Percentiles rank a stretch among this genome's conserved stretches.
Conservation (phyloP, 345 rosid species). For the Eucalyptus albens region DNA sequence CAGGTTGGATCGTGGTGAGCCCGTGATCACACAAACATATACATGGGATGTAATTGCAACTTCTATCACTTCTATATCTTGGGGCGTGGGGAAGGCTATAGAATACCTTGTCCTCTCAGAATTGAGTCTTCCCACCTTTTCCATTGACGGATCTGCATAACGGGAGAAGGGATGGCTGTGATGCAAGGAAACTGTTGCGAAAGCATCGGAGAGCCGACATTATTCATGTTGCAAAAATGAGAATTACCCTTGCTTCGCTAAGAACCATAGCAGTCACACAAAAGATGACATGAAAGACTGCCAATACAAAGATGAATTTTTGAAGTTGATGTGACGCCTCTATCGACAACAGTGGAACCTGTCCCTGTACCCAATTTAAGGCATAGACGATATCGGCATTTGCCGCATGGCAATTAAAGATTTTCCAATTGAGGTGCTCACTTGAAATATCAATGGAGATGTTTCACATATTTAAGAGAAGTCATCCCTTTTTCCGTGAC, state of each 20-base stretch:
- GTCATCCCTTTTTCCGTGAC: not conserved
- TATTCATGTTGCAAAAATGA: not conserved
- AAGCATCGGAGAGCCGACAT: not conserved
- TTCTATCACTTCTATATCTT: not conserved
- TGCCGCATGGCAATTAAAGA: not conserved
- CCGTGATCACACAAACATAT: not conserved
- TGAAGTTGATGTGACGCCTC: constrained; percentile 88
- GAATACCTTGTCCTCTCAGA: not conserved
- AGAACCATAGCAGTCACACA: constrained; percentile 70
- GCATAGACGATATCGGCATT: not conserved
- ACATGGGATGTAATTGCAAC: not conserved
- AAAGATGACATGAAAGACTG: constrained; percentile 67
- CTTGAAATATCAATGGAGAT: not conserved
- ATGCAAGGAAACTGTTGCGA: not conserved
- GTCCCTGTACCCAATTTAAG: constrained; percentile 26
- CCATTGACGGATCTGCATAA: constrained; percentile 62
- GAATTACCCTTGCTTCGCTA: constrained; percentile 56
- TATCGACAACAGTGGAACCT: constrained; percentile 45
- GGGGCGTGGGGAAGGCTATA: not conserved
- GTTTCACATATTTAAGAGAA: not conserved
- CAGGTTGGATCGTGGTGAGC: not conserved
- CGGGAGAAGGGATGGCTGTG: not conserved
- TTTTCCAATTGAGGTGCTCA: not conserved
- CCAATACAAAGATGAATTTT: constrained; percentile 78
- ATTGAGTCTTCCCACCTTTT: constrained; percentile 55